Evolutionary conservation across 305 asterid genomes (phyloP).

Genomic region (Fraxinus ornus): DNA sequence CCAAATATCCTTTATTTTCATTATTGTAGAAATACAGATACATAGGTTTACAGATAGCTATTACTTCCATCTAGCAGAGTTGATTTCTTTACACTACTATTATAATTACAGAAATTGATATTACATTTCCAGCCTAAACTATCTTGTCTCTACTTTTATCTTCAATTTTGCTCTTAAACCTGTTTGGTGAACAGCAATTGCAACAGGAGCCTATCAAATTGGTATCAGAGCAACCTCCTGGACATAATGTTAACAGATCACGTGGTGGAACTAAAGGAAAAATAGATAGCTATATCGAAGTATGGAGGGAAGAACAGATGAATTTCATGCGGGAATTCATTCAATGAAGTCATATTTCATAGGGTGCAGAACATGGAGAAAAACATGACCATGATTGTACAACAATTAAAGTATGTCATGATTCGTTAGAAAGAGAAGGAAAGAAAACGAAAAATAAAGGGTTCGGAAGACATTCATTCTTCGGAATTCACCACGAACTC

Average conservation of each 20-base stretch:
- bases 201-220: neutral
- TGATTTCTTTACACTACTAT: neutral
- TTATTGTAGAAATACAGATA: neutral
- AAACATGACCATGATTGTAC: neutral
- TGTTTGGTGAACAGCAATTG: neutral
- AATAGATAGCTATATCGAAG: neutral
- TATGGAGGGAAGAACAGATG: neutral
- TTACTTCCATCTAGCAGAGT: neutral
- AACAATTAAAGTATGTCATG: neutral
- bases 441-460: neutral
- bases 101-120: neutral
- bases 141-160: neutral
- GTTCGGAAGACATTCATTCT: neutral
- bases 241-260: neutral
- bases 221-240: neutral
- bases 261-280: neutral
- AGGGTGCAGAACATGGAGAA: neutral
- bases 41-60: neutral
- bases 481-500: neutral
- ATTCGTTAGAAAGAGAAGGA: neutral
- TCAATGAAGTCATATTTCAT: neutral
- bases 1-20: neutral
- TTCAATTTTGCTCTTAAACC: neutral
- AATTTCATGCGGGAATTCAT: neutral
- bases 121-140: neutral